These are phyloP conservation scores for Phytophthora vignae DNA, from an alignment of 352 stramenopile species.

Conservation along the genomic window DNA sequence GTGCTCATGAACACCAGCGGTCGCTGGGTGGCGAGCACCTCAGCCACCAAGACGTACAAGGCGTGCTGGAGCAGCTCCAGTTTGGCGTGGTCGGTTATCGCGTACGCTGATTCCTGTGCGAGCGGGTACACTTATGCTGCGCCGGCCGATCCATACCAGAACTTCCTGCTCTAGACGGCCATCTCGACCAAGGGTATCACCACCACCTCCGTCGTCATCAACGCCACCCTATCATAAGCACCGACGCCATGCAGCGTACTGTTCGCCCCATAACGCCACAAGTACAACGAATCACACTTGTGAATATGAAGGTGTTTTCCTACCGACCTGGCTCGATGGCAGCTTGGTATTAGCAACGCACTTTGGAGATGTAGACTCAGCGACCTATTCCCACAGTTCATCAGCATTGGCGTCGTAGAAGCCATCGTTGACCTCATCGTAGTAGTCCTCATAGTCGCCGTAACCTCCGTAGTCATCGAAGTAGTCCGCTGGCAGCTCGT, in stretches of 20 bases:
- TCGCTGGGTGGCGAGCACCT: slow-evolving; percentile 42
- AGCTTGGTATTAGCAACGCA: not conserved
- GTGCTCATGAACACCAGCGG: slow-evolving; percentile 47
- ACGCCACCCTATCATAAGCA: slow-evolving; percentile 36
- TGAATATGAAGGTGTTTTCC: slow-evolving; percentile 1
- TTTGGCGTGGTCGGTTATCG: slow-evolving; percentile 49
- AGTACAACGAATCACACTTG: not conserved
- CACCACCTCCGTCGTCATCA: slow-evolving; percentile 51
- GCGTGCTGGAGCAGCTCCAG: slow-evolving; percentile 51
- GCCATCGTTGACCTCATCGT: slow-evolving; percentile 21
- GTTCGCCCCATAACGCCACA: not conserved
- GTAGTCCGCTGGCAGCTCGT: slow-evolving; percentile 43
- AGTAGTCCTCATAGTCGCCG: slow-evolving; percentile 25
- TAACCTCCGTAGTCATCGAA: slow-evolving; percentile 38
- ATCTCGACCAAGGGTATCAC: slow-evolving; percentile 42
- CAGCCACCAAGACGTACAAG: slow-evolving; percentile 35
- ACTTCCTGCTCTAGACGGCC: slow-evolving; percentile 49
- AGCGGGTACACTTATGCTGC: slow-evolving; percentile 37
- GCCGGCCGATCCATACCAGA: slow-evolving; percentile 59
- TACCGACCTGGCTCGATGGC: not conserved
- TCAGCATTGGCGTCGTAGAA: slow-evolving; percentile 36
- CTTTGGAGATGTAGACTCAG: not conserved
- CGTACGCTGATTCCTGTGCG: slow-evolving; percentile 31
- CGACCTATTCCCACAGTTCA: slow-evolving; percentile 25
- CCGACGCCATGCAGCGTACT: not conserved